These are phyloP conservation scores for Eutypa lata DNA, from an alignment of 2,329 filamentous ascomycete genomes.

Conservation along the genomic window DNA sequence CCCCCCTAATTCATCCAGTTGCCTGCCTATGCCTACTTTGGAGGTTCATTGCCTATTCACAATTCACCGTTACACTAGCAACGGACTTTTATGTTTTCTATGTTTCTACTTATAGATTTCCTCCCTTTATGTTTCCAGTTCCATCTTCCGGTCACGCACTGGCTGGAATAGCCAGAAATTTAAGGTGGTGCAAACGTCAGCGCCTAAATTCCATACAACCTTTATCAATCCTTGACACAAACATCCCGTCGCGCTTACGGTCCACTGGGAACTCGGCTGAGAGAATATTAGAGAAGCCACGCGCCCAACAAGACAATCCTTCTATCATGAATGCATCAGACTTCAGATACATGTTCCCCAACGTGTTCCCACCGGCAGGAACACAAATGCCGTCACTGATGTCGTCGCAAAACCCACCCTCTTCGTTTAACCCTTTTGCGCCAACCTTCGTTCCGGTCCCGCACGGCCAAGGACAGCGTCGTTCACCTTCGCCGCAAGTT, in stretches of 20 bases:
- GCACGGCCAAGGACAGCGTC: not conserved
- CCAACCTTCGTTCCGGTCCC: not conserved
- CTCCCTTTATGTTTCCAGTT: not conserved
- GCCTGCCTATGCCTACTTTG: too few relatives aligned
- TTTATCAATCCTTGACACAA: too few relatives aligned
- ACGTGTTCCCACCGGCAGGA: not conserved
- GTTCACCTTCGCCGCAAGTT: too few relatives aligned
- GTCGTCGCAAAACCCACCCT: not conserved
- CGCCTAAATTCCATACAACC: not conserved
- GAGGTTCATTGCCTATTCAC: too few relatives aligned
- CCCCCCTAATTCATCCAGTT: not conserved
- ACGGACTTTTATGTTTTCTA: too few relatives aligned
- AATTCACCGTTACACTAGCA: too few relatives aligned
- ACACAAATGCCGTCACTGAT: not conserved
- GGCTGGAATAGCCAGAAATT: not conserved
- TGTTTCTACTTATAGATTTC: too few relatives aligned
- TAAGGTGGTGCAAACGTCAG: not conserved
- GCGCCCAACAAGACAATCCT: not conserved
- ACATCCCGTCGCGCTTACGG: not conserved
- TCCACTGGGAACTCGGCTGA: not conserved
- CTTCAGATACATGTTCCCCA: slow-evolving; percentile 2
- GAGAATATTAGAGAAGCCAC: not conserved
- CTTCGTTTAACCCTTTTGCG: not conserved
- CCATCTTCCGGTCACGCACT: not conserved
- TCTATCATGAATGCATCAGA: slow-evolving; percentile 5